These are phyloP conservation scores for Ascochyta lentis DNA, from an alignment of 2,329 filamentous ascomycete species.

Conservation along the genomic window DNA sequence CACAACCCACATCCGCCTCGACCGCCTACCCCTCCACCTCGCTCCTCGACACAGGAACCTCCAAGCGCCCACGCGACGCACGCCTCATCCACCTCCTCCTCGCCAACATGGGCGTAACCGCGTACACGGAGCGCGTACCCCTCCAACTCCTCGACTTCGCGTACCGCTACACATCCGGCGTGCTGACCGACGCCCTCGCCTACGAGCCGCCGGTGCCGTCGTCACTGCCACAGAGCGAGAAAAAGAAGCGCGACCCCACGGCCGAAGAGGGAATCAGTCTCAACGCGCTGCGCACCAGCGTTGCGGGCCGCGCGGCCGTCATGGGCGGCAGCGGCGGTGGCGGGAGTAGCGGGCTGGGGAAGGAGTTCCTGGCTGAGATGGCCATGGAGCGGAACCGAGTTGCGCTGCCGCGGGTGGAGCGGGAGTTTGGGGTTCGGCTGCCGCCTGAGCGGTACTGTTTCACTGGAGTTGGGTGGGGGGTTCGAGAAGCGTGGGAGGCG, in stretches of 20 bases:
- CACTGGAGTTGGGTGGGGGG: slow-evolving; percentile 44
- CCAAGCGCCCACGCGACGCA: slow-evolving; percentile 73
- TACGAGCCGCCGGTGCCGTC: slow-evolving; percentile 40
- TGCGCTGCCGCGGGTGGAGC: slow-evolving; percentile 54
- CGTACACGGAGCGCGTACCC: slow-evolving; percentile 82
- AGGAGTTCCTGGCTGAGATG: slow-evolving; percentile 80
- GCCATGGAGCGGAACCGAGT: slow-evolving; percentile 58
- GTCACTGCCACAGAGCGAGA: slow-evolving; percentile 11
- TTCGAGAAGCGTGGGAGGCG: slow-evolving; percentile 64
- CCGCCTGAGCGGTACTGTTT: slow-evolving; percentile 66
- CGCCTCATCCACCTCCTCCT: slow-evolving; percentile 82
- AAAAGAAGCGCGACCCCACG: slow-evolving; percentile 34
- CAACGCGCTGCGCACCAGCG: slow-evolving; percentile 74
- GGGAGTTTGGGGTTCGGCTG: slow-evolving; percentile 64
- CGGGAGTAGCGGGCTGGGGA: slow-evolving; percentile 60
- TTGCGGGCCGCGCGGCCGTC: slow-evolving; percentile 66
- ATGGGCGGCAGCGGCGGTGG: neutral
- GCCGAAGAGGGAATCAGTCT: slow-evolving; percentile 61
- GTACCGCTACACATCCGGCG: slow-evolving; percentile 77
- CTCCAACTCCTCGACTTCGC: slow-evolving; percentile 85
- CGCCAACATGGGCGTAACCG: slow-evolving; percentile 76
- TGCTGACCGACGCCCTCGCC: slow-evolving; percentile 67
- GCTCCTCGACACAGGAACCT: slow-evolving; percentile 39
- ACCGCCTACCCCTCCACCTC: slow-evolving; percentile 44
- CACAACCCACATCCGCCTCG: slow-evolving; percentile 20